Conservation (phyloP, 2,329 filamentous ascomycete species). For the Phialophora verrucosa region DNA sequence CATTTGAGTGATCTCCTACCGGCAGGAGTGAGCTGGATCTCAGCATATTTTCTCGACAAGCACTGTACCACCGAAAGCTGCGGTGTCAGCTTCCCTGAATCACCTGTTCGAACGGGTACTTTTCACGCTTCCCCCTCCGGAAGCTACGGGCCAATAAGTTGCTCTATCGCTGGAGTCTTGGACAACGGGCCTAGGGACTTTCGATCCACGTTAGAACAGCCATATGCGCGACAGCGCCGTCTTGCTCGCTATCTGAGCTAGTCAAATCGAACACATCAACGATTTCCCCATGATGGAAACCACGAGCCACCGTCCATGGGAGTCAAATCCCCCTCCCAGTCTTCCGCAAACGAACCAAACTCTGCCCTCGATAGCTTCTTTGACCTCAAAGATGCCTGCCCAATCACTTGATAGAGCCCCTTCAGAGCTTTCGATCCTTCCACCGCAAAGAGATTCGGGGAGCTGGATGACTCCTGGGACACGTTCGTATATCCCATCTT, state of each 20-base stretch:
- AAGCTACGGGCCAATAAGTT: slow-evolving; percentile 25
- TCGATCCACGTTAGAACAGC: slow-evolving; percentile 13
- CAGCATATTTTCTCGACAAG: slow-evolving; percentile 11
- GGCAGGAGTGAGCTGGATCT: slow-evolving; percentile 16
- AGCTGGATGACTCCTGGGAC: slow-evolving; percentile 66
- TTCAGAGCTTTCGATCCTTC: slow-evolving; percentile 51
- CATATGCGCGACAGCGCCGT: slow-evolving; percentile 29
- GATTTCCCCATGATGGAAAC: slow-evolving; percentile 46
- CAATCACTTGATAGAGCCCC: slow-evolving; percentile 49
- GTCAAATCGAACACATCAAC: slow-evolving; percentile 29
- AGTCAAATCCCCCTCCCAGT: slow-evolving; percentile 47
- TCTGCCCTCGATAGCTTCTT: slow-evolving; percentile 55
- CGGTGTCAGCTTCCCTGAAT: slow-evolving; percentile 23
- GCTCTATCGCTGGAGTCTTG: slow-evolving; percentile 14
- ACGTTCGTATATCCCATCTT: slow-evolving; percentile 50
- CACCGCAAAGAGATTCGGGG: slow-evolving; percentile 62
- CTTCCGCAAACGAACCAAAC: slow-evolving; percentile 49
- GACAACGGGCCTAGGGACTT: slow-evolving; percentile 27
- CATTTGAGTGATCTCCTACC: not conserved
- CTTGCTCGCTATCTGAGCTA: slow-evolving; percentile 26
- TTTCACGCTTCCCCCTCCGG: slow-evolving; percentile 20
- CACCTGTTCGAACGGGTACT: slow-evolving; percentile 20
- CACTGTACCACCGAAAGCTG: slow-evolving; percentile 30
- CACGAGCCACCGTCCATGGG: slow-evolving; percentile 52
- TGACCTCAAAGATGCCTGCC: slow-evolving; percentile 52